Evolutionary conservation across 2,329 filamentous ascomycete species (phyloP).

Genomic region (Orbilia brochopaga): DNA sequence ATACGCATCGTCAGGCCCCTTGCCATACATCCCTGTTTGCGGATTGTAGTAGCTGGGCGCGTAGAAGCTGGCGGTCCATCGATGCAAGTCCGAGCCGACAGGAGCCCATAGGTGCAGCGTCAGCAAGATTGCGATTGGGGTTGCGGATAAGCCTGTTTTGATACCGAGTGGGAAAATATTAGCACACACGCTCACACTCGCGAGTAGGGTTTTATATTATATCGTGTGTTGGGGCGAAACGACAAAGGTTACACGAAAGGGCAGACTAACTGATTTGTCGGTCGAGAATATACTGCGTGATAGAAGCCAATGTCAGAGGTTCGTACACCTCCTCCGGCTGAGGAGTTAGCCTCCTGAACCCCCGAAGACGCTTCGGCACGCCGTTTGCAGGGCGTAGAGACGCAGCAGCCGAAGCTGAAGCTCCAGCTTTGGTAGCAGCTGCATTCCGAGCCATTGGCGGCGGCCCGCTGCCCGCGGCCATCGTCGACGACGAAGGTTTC

Average conservation of each 20-base stretch:
- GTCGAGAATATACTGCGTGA: slow-evolving; percentile 57
- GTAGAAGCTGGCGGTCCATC: slow-evolving; percentile 86
- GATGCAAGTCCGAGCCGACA: slow-evolving; percentile 67
- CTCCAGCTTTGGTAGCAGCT: slow-evolving; percentile 17
- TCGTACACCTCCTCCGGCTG: slow-evolving; percentile 32
- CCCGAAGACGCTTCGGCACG: slow-evolving; percentile 20
- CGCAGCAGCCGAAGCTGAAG: not conserved
- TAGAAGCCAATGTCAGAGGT: slow-evolving; percentile 32
- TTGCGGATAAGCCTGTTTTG: slow-evolving; percentile 76
- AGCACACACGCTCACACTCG: slow-evolving; percentile 4
- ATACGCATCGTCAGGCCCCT: slow-evolving; percentile 79
- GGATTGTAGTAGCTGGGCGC: slow-evolving; percentile 81
- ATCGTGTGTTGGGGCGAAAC: not conserved
- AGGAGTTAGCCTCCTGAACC: slow-evolving; percentile 30
- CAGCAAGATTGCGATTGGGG: slow-evolving; percentile 80
- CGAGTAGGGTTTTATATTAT: no score
- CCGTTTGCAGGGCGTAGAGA: slow-evolving; percentile 39
- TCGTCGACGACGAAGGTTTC: slow-evolving; percentile 34
- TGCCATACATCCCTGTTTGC: slow-evolving; percentile 71
- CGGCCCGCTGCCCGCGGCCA: slow-evolving; percentile 22
- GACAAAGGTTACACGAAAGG: not conserved
- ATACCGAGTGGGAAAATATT: slow-evolving; percentile 8
- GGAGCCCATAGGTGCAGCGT: slow-evolving; percentile 84
- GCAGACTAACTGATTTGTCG: slow-evolving; percentile 58
- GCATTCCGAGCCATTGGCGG: slow-evolving; percentile 45